phyloP scores from a whole-genome alignment of 2,329 filamentous ascomycete species.

The Penicillium brevicompactum region DNA sequence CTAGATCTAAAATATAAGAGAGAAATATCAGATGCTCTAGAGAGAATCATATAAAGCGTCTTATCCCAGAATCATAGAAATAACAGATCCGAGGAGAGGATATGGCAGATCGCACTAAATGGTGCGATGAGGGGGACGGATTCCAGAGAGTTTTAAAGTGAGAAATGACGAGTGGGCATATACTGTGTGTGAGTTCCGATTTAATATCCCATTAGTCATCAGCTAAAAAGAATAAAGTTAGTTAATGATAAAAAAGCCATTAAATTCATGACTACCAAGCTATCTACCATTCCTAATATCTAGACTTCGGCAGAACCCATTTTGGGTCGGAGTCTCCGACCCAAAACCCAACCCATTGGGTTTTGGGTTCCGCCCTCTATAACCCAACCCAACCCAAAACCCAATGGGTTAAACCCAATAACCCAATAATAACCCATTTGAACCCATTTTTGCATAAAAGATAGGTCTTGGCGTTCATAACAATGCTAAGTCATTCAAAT shows the following conservation, averaged over 20 bases:
- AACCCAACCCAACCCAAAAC: too few species aligned
- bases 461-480: too few species aligned
- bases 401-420: too few species aligned
- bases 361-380: too few species aligned
- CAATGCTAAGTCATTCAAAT: too few species aligned
- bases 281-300: slow-evolving; percentile 1
- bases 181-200: not conserved
- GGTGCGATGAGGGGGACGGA: not conserved
- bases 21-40: not conserved
- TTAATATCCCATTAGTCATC: not conserved
- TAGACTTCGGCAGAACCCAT: too few species aligned
- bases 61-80: not conserved
- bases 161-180: slow-evolving; percentile 1
- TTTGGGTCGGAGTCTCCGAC: too few species aligned
- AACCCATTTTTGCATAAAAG: too few species aligned
- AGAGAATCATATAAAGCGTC: not conserved
- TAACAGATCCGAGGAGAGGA: not conserved
- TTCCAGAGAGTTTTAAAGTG: not conserved
- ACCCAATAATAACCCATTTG: too few species aligned
- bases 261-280: not conserved
- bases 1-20: not conserved
- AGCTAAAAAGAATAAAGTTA: not conserved
- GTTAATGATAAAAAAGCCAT: slow-evolving; percentile 1
- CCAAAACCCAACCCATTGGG: too few species aligned
- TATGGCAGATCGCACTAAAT: slow-evolving; percentile 4